Evolutionary conservation across 2,329 filamentous ascomycete genomes (phyloP), one percentile per base, ranked within the genome.

Genomic region (Cladosporium cucumerinum): DNA sequence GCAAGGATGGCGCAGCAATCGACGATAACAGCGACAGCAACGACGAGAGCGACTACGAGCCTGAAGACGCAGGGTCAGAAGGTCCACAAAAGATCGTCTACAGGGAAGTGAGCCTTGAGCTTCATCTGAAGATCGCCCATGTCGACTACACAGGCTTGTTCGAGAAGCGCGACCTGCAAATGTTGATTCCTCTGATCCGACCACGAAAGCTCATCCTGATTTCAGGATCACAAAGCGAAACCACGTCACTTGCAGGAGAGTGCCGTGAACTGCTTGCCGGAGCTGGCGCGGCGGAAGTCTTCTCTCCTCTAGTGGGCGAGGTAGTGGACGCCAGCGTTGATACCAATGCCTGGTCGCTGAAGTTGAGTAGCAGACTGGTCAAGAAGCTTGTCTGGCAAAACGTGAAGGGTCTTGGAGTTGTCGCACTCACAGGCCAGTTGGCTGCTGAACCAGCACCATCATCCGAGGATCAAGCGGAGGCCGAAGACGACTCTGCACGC

Each of bases 261-360:
- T 96, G 92, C 76, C 87, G 89, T 66, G 88, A 88, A 70, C 81
- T 93, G 0, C 78, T 87, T 6, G 76, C 78, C 36, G 80, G 81
- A 52, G 69, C 67, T n/a, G 70, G 61, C 34, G 65, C 58, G 3
- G 69, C 70, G 18, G 69, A 71, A 26, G 91, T 99, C 5, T 94
- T 94, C 74, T 93, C 92, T 0, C 95, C 95, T 1, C 78, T 81
- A 11, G 82, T 91, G n/a, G 93, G 93, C 26, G 82, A 85, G 36
- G 81, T 84, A 16, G 84, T 99, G 49, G 89, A 99, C 76, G 95
- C 94, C 14, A 97, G 93, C 73, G 94, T 98, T 49, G 95, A 99
- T 75, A 98, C 94, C 5, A 97, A 98, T 75, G 93, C 95, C 4
- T 99, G 96, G 95, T 89, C 91, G 26, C 91, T 99, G 66, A 96